Evolutionary conservation across 768 basidiomycete genomes (phyloP).

Genomic region (Daedaleopsis sinensis): DNA sequence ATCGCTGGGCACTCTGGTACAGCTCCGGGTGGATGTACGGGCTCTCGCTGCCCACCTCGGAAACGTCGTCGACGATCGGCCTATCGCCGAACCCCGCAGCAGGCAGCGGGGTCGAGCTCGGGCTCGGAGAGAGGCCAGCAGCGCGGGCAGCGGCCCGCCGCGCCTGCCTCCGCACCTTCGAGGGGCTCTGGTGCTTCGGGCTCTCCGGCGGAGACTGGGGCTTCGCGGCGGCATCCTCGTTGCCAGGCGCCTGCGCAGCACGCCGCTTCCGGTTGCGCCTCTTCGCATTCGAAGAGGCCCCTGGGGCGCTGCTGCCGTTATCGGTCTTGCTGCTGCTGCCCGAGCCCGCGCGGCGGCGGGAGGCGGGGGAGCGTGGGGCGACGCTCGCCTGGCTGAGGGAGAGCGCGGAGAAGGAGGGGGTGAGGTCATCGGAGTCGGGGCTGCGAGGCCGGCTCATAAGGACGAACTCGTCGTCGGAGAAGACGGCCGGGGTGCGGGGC

Average conservation of each 20-base stretch:
- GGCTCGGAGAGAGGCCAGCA: background rate
- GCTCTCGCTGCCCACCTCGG: conserved; percentile 43
- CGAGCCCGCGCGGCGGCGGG: background rate
- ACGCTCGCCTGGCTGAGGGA: conserved; percentile 5
- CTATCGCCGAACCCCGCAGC: conserved; percentile 38
- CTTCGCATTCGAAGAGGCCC: background rate
- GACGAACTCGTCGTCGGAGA: conserved; percentile 56
- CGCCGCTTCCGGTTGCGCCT: conserved; percentile 14
- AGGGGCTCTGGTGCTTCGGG: conserved; percentile 6
- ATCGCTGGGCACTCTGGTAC: conserved; percentile 62
- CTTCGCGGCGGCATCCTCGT: conserved; percentile 7
- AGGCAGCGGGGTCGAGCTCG: background rate
- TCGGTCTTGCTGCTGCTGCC: conserved; percentile 10
- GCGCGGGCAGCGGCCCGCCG: conserved; percentile 12
- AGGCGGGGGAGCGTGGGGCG: background rate
- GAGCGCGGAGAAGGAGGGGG: conserved; percentile 22
- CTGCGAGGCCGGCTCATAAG: conserved; percentile 43
- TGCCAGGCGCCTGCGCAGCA: conserved; percentile 11
- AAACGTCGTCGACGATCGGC: conserved; percentile 54
- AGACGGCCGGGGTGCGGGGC: conserved; percentile 30
- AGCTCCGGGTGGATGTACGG: conserved; percentile 34
- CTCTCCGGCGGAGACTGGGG: conserved; percentile 1
- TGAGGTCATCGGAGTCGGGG: conserved; percentile 21
- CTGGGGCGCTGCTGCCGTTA: background rate
- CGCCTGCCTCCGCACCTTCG: conserved; percentile 10